A percentile compares a stretch with the other conserved stretches of the same genome.
phyloP scores from a whole-genome alignment of 306 rosid genomes.

The Gleditsia sinensis region DNA sequence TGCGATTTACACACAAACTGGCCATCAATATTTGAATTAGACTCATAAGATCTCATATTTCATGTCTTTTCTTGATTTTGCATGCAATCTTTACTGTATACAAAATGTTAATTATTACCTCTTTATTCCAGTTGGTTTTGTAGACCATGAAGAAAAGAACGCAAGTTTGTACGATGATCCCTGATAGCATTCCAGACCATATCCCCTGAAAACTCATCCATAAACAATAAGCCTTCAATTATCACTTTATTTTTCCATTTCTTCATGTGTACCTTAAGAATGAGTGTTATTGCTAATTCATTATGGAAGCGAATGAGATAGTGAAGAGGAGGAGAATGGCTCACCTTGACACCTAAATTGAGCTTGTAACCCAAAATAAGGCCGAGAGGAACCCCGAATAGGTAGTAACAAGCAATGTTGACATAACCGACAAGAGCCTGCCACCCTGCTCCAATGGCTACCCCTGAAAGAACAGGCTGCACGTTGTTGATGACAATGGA shows the following conservation, averaged over 20 bases:
- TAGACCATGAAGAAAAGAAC: conserved; percentile 58
- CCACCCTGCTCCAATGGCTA: conserved; percentile 95
- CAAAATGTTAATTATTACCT: conserved; percentile 43
- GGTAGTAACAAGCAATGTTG: conserved; percentile 69
- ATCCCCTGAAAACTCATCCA: conserved; percentile 68
- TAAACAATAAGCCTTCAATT: background rate
- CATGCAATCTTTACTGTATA: background rate
- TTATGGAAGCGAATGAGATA: background rate
- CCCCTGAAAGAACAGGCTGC: conserved; percentile 91
- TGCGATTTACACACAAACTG: conserved; percentile 23
- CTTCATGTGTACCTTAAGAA: too few species aligned
- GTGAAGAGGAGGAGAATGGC: background rate
- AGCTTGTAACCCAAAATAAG: conserved; percentile 58
- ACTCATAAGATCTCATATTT: background rate
- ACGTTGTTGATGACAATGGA: conserved; percentile 76
- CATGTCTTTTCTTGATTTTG: background rate
- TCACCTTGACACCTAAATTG: conserved; percentile 57
- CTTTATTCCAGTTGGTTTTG: conserved; percentile 72
- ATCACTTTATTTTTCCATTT: background rate
- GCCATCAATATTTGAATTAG: background rate
- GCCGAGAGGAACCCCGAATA: conserved; percentile 77
- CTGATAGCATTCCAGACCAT: conserved; percentile 71
- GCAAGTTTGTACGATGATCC: conserved; percentile 69
- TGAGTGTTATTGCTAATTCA: too few species aligned
- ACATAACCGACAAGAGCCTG: conserved; percentile 74